Percentiles rank a stretch among this genome's conserved stretches.
Conservation (phyloP, 345 rosid species). For the Salix arbutifolia region DNA sequence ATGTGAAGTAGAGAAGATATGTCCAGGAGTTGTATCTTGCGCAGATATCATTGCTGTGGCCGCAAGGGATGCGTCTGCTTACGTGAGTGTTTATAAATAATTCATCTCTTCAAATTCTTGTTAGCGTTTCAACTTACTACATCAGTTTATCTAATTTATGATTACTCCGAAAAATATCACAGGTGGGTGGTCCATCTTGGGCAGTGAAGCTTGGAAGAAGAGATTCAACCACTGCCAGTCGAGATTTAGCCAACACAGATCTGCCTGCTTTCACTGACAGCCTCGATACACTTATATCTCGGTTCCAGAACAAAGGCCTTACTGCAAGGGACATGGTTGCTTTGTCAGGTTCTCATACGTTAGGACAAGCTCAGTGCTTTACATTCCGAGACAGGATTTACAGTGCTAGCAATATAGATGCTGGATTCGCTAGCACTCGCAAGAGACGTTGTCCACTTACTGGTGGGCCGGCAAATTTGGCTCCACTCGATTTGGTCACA, state of each 20-base stretch:
- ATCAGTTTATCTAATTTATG: background rate
- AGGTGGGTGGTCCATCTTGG: background rate
- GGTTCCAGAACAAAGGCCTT: conserved; percentile 27
- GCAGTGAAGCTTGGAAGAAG: background rate
- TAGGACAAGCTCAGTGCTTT: conserved; percentile 5
- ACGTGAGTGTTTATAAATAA: background rate
- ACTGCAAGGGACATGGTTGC: conserved; percentile 33
- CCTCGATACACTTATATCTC: conserved; percentile 14
- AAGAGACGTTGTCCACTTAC: background rate
- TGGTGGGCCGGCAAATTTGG: background rate
- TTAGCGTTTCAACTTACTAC: background rate
- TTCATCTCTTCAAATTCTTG: background rate
- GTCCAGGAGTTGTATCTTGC: background rate
- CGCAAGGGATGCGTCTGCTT: background rate
- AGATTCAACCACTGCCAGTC: background rate
- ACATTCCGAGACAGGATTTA: conserved; percentile 2
- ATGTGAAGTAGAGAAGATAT: background rate
- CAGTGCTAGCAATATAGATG: background rate
- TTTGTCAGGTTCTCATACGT: conserved; percentile 10
- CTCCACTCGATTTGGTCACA: background rate
- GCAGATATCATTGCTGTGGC: background rate
- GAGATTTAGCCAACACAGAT: conserved; percentile 13
- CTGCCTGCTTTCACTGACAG: conserved; percentile 16
- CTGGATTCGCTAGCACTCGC: background rate
- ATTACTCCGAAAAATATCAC: too few relatives aligned